These are phyloP conservation scores for Mycena indigotica DNA, from an alignment of 768 basidiomycete species.

Conservation along the genomic window DNA sequence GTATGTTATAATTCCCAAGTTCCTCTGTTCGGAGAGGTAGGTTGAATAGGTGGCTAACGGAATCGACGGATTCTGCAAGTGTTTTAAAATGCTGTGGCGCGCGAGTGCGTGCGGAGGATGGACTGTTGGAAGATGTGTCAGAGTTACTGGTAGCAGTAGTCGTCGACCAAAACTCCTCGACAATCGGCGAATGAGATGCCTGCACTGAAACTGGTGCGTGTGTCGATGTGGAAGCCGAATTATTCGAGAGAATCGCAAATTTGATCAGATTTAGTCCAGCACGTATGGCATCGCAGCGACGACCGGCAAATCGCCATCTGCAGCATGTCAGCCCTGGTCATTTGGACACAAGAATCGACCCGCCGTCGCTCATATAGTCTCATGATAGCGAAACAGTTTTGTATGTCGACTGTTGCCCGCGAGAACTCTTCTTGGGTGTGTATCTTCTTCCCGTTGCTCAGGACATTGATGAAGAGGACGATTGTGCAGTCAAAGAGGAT, in stretches of 20 bases:
- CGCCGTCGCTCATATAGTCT: slow-evolving; percentile 1
- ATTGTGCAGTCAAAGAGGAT: slow-evolving; percentile 1
- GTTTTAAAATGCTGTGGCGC: background rate
- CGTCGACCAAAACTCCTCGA: no score
- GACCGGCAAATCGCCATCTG: background rate
- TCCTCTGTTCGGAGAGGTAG: background rate
- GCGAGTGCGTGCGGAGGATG: background rate
- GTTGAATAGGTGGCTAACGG: background rate
- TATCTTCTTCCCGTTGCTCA: background rate
- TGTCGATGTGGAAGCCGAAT: background rate
- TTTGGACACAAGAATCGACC: background rate
- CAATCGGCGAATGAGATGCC: background rate
- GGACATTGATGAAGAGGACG: slow-evolving; percentile 6
- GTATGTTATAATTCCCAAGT: background rate
- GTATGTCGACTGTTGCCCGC: background rate
- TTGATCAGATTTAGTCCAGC: background rate
- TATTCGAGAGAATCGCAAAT: background rate
- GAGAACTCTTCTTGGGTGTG: background rate
- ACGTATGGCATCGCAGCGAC: background rate
- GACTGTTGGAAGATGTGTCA: background rate
- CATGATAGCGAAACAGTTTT: background rate
- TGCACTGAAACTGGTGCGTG: background rate
- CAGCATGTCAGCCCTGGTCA: no score
- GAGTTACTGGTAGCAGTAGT: background rate
- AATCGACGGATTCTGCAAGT: background rate